Conservation (phyloP, 2,329 filamentous ascomycete genomes). For the Colletotrichum spaethianum region DNA sequence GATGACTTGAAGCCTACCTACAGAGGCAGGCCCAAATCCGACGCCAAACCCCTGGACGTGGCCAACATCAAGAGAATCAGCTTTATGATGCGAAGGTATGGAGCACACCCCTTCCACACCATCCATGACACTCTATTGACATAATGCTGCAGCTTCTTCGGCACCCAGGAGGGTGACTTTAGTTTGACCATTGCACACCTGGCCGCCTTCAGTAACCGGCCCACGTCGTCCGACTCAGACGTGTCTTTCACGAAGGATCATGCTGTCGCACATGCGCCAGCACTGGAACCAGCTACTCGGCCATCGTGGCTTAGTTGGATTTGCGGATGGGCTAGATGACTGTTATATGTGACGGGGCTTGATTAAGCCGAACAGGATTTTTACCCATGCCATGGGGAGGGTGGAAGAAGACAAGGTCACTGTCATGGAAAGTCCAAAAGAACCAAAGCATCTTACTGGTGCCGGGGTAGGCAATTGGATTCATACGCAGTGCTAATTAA, state of each 20-base stretch:
- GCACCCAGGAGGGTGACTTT: conserved; percentile 79
- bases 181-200: conserved; percentile 61
- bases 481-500: not conserved
- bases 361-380: not conserved
- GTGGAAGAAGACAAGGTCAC: not conserved
- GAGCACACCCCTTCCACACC: conserved; percentile 12
- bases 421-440: not conserved
- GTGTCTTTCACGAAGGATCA: conserved; percentile 17
- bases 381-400: not conserved
- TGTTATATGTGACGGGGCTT: not conserved
- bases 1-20: conserved; percentile 79
- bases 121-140: conserved; percentile 17
- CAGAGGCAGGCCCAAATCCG: conserved; percentile 75
- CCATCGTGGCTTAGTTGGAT: conserved; percentile 32
- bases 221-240: conserved; percentile 12
- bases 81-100: conserved; percentile 86
- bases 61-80: conserved; percentile 75
- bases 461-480: not conserved
- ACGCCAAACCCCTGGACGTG: conserved; percentile 72
- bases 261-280: not conserved
- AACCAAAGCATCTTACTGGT: not conserved
- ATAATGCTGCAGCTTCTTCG: conserved; percentile 75
- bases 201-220: conserved; percentile 33
- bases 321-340: conserved; percentile 30
- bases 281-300: not conserved